Percentiles rank a stretch among this genome's conserved stretches.
Conservation (phyloP, 768 basidiomycete genomes). For the Suillus discolor region DNA sequence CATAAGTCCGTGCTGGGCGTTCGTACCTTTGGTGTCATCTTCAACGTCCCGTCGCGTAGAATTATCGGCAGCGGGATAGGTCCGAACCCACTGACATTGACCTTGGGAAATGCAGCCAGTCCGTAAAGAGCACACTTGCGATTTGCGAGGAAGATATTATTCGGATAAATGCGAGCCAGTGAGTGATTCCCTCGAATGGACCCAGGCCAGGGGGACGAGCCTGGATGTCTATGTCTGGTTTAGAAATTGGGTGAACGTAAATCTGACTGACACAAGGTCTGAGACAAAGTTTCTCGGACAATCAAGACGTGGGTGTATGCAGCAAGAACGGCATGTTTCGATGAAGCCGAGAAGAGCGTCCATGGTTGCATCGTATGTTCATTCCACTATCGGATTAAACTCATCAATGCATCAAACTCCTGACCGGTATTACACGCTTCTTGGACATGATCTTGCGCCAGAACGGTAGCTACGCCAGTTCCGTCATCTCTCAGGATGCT, state of each 20-base stretch:
- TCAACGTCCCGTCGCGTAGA: neutral
- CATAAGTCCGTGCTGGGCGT: neutral
- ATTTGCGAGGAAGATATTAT: neutral
- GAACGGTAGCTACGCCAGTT: conserved; percentile 80
- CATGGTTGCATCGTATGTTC: conserved; percentile 91
- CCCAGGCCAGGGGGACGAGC: neutral
- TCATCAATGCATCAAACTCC: conserved; percentile 7
- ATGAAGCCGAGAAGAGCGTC: conserved; percentile 81
- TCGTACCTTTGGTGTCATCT: neutral
- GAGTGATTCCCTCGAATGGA: neutral
- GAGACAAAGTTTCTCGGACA: neutral
- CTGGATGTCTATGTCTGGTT: neutral
- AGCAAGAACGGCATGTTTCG: neutral
- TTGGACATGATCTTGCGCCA: conserved; percentile 81
- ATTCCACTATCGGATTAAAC: conserved; percentile 5
- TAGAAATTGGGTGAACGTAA: neutral
- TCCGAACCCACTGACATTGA: neutral
- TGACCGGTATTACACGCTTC: conserved; percentile 90
- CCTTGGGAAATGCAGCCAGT: neutral
- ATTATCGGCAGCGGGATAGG: neutral
- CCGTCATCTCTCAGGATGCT: conserved; percentile 90
- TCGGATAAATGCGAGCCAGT: neutral
- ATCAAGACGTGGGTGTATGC: neutral
- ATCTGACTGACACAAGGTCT: neutral
- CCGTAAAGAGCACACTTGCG: neutral